phyloP scores from a whole-genome alignment of 2,329 filamentous ascomycete genomes.

The Scedosporium dehoogii region DNA sequence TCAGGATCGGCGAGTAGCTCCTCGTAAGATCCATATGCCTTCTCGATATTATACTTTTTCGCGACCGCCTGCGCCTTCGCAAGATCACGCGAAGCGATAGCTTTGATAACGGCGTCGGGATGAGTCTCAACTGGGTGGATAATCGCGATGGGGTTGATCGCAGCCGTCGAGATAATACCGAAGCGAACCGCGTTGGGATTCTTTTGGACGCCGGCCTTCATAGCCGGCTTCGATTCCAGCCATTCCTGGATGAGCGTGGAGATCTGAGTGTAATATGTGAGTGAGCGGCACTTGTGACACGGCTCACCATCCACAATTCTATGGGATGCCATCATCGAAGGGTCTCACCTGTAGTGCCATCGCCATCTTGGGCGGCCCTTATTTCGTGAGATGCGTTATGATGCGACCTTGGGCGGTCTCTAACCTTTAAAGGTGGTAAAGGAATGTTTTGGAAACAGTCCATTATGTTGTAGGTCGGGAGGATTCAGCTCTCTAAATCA shows the following conservation, averaged over 20 bases:
- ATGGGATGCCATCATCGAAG: background rate
- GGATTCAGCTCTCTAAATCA: too few species aligned
- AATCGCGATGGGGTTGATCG: constrained; percentile 7
- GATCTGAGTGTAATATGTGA: background rate
- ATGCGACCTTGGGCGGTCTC: too few species aligned
- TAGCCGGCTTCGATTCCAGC: background rate
- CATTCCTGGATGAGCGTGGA: constrained; percentile 1
- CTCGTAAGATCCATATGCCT: constrained; percentile 10
- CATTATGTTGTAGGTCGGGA: too few species aligned
- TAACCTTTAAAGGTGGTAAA: too few species aligned
- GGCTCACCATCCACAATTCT: too few species aligned
- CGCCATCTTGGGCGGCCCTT: background rate
- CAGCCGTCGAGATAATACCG: constrained; percentile 5
- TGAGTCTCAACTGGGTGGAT: constrained; percentile 8
- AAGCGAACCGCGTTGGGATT: constrained; percentile 4
- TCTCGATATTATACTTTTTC: constrained; percentile 4
- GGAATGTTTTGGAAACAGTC: too few species aligned
- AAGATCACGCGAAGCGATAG: constrained; percentile 5
- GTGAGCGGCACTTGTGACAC: background rate
- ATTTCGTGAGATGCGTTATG: too few species aligned
- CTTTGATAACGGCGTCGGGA: constrained; percentile 3
- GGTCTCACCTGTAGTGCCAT: background rate
- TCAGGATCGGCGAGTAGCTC: constrained; percentile 12
- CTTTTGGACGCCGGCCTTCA: constrained; percentile 3
- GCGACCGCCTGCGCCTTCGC: constrained; percentile 3